Base-by-base conservation (phyloP, 2,329 filamentous ascomycete genomes). In the Fusarium palustre region DNA sequence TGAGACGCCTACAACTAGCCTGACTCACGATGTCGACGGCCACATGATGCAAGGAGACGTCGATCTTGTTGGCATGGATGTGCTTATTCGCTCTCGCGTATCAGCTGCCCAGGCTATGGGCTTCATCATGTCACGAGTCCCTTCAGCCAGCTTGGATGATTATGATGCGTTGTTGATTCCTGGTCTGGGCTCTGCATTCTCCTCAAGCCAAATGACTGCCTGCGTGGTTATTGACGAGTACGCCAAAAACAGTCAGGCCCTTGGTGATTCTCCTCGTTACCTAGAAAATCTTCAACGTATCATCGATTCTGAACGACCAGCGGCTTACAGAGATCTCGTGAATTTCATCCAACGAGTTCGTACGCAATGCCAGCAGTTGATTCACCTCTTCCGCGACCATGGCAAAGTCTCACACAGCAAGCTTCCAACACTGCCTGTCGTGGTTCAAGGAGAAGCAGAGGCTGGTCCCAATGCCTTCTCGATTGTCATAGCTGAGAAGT, bases 11-110 rank as follows among this genome's bases (percentile, higher is more conserved):
- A 81, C 87, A 2, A 81, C 86, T 6, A 87, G 83, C n/a, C 83
- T 91, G n/a, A 88, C 91, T 2, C 96, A 99, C 79, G 97, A 99
- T 78, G 93, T 99, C 20, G 96, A 99, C 78, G 96, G 94, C 12
- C 94, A 97, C 72, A 97, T 99, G 91, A 94, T 99, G 84, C 92
- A 95, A 77, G 96, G 97, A 53, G 97, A 99, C 75, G 91, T 98
- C 47, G 97, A 99, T 76, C 85, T 99, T 42, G 94, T 99, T 28
- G 94, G 96, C 33, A 88, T 92, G 74, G 96, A 99, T 64, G 90
- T 90, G 9, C 88, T 99, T 79, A 89, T 98, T 50, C 90, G 95
- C 65, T 97, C 94, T 10, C 92, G 95, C 71, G 91, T 97, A n/a
- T 92, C 89, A 62, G 93, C 94, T 15, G 92, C 95, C 22, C 90